Evolutionary conservation across 2,329 filamentous ascomycete genomes (phyloP).

Genomic region (Ceratocystiopsis minuta): DNA sequence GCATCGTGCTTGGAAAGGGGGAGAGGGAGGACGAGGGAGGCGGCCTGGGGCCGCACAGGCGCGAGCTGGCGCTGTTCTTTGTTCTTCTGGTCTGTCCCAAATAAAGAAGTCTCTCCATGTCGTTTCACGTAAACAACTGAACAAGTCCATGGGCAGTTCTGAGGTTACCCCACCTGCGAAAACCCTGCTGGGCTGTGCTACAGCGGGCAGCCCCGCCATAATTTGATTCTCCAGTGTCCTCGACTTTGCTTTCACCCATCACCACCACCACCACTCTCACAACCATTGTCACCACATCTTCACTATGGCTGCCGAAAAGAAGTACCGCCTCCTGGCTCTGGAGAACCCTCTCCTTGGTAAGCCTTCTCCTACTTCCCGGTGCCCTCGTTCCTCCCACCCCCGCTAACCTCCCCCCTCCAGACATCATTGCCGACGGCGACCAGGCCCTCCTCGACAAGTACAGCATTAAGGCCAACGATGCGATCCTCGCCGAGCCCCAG

Average conservation of each 20-base stretch:
- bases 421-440: conserved; percentile 80
- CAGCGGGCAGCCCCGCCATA: neutral
- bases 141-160: too few relatives aligned
- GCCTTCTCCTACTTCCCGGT: conserved; percentile 10
- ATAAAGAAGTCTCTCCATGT: too few relatives aligned
- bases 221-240: neutral
- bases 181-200: conserved; percentile 7
- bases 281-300: neutral
- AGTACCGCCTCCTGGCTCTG: conserved; percentile 78
- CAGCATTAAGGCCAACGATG: conserved; percentile 84
- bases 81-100: too few relatives aligned
- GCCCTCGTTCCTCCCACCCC: neutral
- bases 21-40: too few relatives aligned
- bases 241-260: neutral
- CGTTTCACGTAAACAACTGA: too few relatives aligned
- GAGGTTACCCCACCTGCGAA: conserved; percentile 1
- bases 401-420: conserved; percentile 27
- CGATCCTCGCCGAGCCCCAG: conserved; percentile 86
- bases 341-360: conserved; percentile 94
- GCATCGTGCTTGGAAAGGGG: conserved; percentile 3
- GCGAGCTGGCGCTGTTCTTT: too few relatives aligned
- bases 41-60: too few relatives aligned
- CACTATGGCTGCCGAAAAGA: conserved; percentile 56
- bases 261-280: neutral
- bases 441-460: conserved; percentile 83